Evolutionary conservation across 2,329 filamentous ascomycete genomes (phyloP).

Genomic region (Oidium heveae): DNA sequence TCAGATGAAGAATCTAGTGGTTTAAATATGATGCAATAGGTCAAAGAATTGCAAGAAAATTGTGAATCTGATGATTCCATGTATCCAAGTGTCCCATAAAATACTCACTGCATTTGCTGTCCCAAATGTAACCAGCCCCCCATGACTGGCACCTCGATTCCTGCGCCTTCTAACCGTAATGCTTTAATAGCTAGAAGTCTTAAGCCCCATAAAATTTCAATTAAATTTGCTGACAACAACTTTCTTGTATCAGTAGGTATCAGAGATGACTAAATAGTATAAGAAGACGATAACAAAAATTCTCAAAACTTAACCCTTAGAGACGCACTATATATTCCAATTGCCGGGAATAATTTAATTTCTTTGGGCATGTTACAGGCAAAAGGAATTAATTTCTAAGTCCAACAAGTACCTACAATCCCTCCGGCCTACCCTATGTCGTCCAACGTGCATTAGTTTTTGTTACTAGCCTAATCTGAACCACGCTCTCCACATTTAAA

Average conservation of each 20-base stretch:
- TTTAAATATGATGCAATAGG: neutral
- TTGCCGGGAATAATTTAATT: neutral
- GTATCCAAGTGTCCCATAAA: neutral
- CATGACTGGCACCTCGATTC: neutral
- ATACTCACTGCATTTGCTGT: neutral
- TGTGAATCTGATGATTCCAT: neutral
- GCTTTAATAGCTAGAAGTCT: neutral
- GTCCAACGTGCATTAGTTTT: no score
- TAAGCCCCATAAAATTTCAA: no score
- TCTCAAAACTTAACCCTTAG: neutral
- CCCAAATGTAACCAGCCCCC: neutral
- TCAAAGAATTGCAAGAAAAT: neutral
- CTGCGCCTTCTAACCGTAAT: neutral
- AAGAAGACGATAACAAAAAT: neutral
- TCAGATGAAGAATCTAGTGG: neutral
- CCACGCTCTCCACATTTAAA: no score
- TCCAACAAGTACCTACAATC: no score
- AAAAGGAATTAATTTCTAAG: neutral
- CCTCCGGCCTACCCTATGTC: no score
- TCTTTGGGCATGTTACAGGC: neutral
- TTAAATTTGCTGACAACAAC: neutral
- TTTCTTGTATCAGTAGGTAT: neutral
- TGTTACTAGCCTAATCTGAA: no score
- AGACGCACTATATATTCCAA: neutral
- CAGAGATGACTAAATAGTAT: neutral